These are phyloP conservation scores for Hemileccinum rubropunctum DNA, from an alignment of 768 basidiomycete genomes.

Conservation along the genomic window DNA sequence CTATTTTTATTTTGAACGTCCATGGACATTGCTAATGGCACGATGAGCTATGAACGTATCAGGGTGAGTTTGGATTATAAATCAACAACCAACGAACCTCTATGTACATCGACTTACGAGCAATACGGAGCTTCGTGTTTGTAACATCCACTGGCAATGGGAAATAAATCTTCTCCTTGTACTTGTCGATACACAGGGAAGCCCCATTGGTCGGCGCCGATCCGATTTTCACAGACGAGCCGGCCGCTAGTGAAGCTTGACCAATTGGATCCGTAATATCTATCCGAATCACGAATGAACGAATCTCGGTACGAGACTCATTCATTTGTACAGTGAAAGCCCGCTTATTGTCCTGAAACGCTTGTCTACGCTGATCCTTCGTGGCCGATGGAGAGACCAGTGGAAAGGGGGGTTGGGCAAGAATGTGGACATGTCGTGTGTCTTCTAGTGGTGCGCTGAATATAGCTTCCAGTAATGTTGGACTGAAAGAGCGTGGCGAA, in stretches of 20 bases:
- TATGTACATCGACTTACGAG: slow-evolving; percentile 54
- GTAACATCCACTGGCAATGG: slow-evolving; percentile 44
- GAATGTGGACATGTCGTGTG: slow-evolving; percentile 23
- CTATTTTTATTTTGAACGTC: slow-evolving; percentile 13
- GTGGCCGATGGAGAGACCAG: slow-evolving; percentile 1
- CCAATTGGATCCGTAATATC: slow-evolving; percentile 23
- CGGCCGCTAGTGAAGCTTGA: slow-evolving; percentile 14
- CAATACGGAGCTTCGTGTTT: slow-evolving; percentile 42
- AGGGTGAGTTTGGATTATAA: neutral
- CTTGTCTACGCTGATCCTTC: neutral
- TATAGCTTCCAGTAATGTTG: slow-evolving; percentile 12
- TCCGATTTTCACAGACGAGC: slow-evolving; percentile 18
- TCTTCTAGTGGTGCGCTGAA: slow-evolving; percentile 20
- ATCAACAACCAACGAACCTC: slow-evolving; percentile 22
- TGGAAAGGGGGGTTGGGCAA: slow-evolving; percentile 19
- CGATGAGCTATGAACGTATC: slow-evolving; percentile 17
- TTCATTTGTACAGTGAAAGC: slow-evolving; percentile 16
- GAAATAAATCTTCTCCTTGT: slow-evolving; percentile 32
- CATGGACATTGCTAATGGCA: slow-evolving; percentile 16
- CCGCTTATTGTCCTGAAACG: slow-evolving; percentile 13
- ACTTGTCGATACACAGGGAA: slow-evolving; percentile 13
- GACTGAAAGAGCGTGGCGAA: slow-evolving; percentile 4
- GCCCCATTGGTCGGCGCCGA: neutral
- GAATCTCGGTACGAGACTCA: slow-evolving; percentile 9
- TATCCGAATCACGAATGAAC: slow-evolving; percentile 18